Evolutionary conservation across 345 rosid species (phyloP), one percentile per base, ranked within the genome.

Genomic region (Eucalyptus viminalis): DNA sequence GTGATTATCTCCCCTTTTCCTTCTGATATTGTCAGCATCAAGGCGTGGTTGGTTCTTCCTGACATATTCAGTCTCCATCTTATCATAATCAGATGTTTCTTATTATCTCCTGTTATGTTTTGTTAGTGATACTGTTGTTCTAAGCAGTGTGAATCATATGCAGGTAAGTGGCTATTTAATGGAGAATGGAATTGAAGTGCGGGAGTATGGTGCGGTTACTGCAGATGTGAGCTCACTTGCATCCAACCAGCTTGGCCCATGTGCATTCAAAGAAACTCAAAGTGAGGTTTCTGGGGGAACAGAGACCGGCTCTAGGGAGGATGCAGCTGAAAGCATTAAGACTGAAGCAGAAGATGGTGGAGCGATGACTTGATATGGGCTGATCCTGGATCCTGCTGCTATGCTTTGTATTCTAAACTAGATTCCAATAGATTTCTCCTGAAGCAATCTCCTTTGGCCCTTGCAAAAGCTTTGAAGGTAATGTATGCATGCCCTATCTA

Each of bases 401-500:
- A 93, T 93, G 99, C 97, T 49, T 92, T 98, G 91, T 96, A 95
- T 93, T 93, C 98, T n/a, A 95, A 96, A 89, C 89, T 98, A 90
- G 93, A 96, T 88, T 89, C 94, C 27, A 94, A 94, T 88, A 95
- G 92, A 93, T 95, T 98, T 89, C 93, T 95, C 60, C 85, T 94
- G 90, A 96, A 93, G 92, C 97, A 95, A 53, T 98, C 99, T n/a
- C 99, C 99, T 34, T 49, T 96, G 89, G 96, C 99, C 80, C 98
- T 98, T 87, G 90, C 99, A 65, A 98, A 98, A 95, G 99, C 99
- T 88, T 80, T 98, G 62, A 98, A 98, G 99, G 99, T 98, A 90
- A 34, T 92, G 24, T 58, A 31, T 69, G 86, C 86, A 37, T 49
- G 31, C 65, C 62, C 17, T 21, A 13, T n/a, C 58, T 53, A 31